phyloP scores from a whole-genome alignment of 331 rosid genomes.

The Prunus yedoensis region DNA sequence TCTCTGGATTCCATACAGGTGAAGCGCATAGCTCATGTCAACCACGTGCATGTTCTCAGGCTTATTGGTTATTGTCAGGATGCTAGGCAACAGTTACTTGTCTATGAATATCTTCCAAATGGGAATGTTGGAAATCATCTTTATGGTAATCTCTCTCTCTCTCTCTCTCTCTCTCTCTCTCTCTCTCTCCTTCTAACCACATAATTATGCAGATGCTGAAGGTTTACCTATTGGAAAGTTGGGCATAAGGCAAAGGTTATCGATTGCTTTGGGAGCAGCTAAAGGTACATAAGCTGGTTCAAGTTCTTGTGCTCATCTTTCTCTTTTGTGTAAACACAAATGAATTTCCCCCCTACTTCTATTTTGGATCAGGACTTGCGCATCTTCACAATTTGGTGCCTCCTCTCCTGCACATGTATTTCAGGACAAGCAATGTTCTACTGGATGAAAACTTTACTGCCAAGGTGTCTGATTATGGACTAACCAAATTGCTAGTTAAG shows the following conservation, averaged over 20 bases:
- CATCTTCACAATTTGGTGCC: conserved; percentile 68
- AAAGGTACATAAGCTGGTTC: conserved; percentile 47
- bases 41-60: conserved; percentile 53
- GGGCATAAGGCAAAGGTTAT: conserved; percentile 49
- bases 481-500: conserved; percentile 38
- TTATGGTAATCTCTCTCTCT: conserved; percentile 51
- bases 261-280: conserved; percentile 64
- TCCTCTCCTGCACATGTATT: conserved; percentile 63
- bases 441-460: conserved; percentile 51
- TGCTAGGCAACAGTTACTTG: conserved; percentile 59
- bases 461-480: conserved; percentile 72
- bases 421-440: conserved; percentile 65
- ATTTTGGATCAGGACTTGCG: conserved; percentile 50
- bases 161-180: neutral
- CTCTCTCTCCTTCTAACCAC: neutral
- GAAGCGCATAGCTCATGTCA: conserved; percentile 47
- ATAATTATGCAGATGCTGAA: conserved; percentile 47
- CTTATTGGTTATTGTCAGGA: conserved; percentile 65
- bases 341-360: neutral
- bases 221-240: conserved; percentile 69
- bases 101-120: conserved; percentile 56
- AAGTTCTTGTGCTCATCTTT: neutral
- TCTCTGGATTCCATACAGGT: conserved; percentile 40
- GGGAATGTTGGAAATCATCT: conserved; percentile 69
- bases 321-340: conserved; percentile 15